Percentiles rank a stretch among this genome's conserved stretches.
These are phyloP conservation scores for Iris pallida DNA, from an alignment of 116 monocot genomes.

Conservation along the genomic window DNA sequence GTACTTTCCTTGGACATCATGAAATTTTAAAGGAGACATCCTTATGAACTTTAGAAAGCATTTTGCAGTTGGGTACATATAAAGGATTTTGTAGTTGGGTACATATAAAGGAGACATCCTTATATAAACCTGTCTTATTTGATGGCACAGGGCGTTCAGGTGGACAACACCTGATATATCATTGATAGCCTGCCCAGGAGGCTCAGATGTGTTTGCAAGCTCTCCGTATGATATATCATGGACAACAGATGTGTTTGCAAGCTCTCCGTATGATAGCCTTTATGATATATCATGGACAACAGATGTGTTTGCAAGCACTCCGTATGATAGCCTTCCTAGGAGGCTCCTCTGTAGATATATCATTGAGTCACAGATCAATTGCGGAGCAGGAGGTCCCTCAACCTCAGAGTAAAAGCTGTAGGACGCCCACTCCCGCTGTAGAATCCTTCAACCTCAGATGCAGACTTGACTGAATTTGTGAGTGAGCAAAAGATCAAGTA, in stretches of 20 bases:
- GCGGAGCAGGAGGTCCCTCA: constrained; percentile 19
- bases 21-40: too few species aligned
- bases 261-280: too few species aligned
- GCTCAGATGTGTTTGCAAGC: too few species aligned
- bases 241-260: too few species aligned
- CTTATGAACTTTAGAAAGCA: too few species aligned
- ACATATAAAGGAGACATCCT: background rate
- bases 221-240: too few species aligned
- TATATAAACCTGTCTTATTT: background rate
- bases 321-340: constrained; percentile 42
- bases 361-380: constrained; percentile 12
- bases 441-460: constrained; percentile 23
- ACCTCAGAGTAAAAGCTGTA: constrained; percentile 12
- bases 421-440: constrained; percentile 16
- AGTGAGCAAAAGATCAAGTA: constrained; percentile 8
- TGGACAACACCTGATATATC: constrained; percentile 54
- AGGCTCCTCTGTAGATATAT: constrained; percentile 35
- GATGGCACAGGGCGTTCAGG: constrained; percentile 52
- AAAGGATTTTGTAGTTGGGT: too few species aligned
- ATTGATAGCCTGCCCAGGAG: constrained; percentile 52
- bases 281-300: too few species aligned
- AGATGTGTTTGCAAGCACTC: constrained; percentile 64
- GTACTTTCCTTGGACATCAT: too few species aligned
- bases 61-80: background rate
- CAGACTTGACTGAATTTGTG: constrained; percentile 67